These are phyloP conservation scores for Trypanosoma melophagium DNA, from an alignment of 208 protist genomes.

Conservation along the genomic window DNA sequence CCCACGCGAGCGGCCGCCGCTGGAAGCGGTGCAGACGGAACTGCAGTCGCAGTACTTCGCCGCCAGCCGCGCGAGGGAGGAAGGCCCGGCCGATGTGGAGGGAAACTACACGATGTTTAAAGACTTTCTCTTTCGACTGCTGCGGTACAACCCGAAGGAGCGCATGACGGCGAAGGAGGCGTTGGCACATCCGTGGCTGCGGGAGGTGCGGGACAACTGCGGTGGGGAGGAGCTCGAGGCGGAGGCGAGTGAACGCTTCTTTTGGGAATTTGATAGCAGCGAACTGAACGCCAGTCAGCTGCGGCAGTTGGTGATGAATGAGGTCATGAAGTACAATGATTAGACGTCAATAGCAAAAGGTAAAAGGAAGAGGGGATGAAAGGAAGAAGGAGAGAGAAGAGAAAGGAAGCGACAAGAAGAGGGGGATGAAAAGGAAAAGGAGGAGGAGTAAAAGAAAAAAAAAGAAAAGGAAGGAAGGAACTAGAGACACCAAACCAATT, in stretches of 20 bases:
- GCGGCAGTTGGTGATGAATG: conserved; percentile 58
- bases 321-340: conserved; percentile 39
- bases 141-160: conserved; percentile 92
- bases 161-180: conserved; percentile 94
- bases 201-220: conserved; percentile 38
- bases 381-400: neutral
- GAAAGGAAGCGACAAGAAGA: neutral
- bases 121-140: conserved; percentile 88
- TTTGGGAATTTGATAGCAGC: conserved; percentile 49
- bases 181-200: conserved; percentile 80
- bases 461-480: neutral
- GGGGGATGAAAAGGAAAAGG: neutral
- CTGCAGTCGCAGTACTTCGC: conserved; percentile 44
- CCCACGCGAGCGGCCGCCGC: conserved; percentile 39
- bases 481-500: neutral
- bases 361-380: neutral
- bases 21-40: conserved; percentile 53
- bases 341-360: conserved; percentile 6
- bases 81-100: too few relatives aligned
- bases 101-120: too few relatives aligned
- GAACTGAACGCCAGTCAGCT: conserved; percentile 45
- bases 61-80: conserved; percentile 45
- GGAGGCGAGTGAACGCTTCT: conserved; percentile 41
- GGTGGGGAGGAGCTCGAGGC: conserved; percentile 34
- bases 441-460: neutral